Percentiles rank a stretch among this genome's conserved stretches.
These are phyloP conservation scores for Lactarius pseudohatsudake DNA, from an alignment of 768 basidiomycete species.

Conservation along the genomic window DNA sequence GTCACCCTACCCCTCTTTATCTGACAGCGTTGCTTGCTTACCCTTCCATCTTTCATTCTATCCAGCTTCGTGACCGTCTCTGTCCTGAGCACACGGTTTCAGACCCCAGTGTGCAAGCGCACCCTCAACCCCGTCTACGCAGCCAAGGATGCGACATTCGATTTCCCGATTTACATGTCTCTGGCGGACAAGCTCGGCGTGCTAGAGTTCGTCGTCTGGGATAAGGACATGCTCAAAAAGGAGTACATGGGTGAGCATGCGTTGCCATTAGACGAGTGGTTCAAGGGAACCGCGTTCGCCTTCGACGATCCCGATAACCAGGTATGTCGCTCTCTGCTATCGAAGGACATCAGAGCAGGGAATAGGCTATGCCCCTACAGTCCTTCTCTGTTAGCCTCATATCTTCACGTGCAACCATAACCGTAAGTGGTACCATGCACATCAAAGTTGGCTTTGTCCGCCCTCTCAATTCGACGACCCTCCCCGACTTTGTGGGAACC, in stretches of 20 bases:
- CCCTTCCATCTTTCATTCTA: neutral
- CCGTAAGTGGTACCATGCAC: slow-evolving; percentile 52
- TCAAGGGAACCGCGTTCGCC: slow-evolving; percentile 47
- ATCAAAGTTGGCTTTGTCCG: slow-evolving; percentile 62
- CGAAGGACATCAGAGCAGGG: slow-evolving; percentile 30
- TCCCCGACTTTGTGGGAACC: slow-evolving; percentile 58
- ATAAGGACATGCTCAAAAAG: slow-evolving; percentile 85
- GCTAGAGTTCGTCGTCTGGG: slow-evolving; percentile 89
- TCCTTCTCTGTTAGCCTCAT: slow-evolving; percentile 47
- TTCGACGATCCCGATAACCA: slow-evolving; percentile 69
- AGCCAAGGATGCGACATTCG: slow-evolving; percentile 78
- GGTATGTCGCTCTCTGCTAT: slow-evolving; percentile 42
- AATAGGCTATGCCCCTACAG: slow-evolving; percentile 35
- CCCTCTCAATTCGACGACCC: slow-evolving; percentile 42
- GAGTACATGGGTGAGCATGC: slow-evolving; percentile 92
- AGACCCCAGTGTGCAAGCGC: slow-evolving; percentile 76
- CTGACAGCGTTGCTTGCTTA: neutral
- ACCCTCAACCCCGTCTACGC: slow-evolving; percentile 66
- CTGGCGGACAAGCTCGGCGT: slow-evolving; percentile 70
- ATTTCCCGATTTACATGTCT: slow-evolving; percentile 81
- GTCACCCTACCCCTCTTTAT: slow-evolving; percentile 7
- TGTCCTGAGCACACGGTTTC: slow-evolving; percentile 54
- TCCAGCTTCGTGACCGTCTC: slow-evolving; percentile 70
- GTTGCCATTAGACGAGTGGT: slow-evolving; percentile 82
- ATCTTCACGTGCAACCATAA: slow-evolving; percentile 47